Evolutionary conservation across 148 eudicot species (phyloP), one percentile per base, ranked within the genome.

Genomic region (Spergularia marina): DNA sequence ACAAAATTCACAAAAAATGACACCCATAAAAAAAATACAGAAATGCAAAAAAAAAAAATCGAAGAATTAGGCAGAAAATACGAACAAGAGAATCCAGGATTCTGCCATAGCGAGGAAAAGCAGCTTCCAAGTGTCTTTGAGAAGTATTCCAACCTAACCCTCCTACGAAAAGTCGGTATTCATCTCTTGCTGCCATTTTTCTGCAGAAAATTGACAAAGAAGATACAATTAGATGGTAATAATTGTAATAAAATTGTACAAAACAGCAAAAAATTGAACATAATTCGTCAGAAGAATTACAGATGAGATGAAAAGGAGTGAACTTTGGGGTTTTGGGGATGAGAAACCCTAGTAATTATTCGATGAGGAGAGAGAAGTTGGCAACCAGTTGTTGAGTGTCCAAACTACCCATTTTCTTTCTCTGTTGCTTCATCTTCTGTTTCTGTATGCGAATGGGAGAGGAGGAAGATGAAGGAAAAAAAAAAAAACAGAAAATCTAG

Each of bases 141-240:
- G 89, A 82, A 53, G 82, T 82, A 73, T 86, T 81, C 89, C 83
- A 84, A 59, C 83, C 85, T 71, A 86, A 75, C 20, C 89, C 89
- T 66, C 89, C 89, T 12, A 86, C 53, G 66, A 86, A 86, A 13
- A 84, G 82, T 20, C 89, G 86, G 54, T 84, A 79, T 14, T 83
- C 89, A 40, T 81, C 88, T 70, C 84, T 81, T 57, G 74, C 84
- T 36, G 82, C 85, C 82, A 79, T 68, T 20, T 30, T 23, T 21
- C 30, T 25, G 34, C 30, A 21, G 36, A 61, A 72, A 54, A 39
- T 36, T 39, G 49, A 51, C 13, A 51, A 15, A 44, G 14, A 30
- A 79, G 53, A 53, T 17, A 47, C 6, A 4, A 34, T 41, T n/a
- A 65, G 58, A 49, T n/a, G 0, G 23, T 15, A 59, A 51, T n/a